These are phyloP conservation scores for Kodamaea leandrae DNA, from an alignment of 805 yeast genomes.

Conservation along the genomic window DNA sequence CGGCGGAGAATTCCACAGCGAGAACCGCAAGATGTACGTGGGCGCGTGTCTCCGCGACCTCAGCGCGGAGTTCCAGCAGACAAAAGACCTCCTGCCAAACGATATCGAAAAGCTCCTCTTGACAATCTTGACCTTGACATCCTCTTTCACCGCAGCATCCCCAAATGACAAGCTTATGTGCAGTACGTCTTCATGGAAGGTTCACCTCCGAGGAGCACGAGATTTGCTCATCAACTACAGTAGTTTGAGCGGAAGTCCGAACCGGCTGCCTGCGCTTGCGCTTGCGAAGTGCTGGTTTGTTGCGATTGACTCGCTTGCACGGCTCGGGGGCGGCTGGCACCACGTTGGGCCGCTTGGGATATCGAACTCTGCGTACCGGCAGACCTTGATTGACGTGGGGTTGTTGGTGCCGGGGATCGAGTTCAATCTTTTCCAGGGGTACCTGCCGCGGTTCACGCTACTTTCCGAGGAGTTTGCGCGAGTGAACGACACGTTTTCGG, in stretches of 20 bases:
- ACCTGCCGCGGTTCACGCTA: conserved; percentile 23
- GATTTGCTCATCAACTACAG: conserved; percentile 23
- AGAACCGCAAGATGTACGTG: conserved; percentile 19
- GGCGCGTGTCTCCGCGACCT: conserved; percentile 21
- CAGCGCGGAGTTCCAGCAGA: conserved; percentile 19
- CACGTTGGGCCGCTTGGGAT: not conserved
- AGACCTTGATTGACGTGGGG: conserved; percentile 28
- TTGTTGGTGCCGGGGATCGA: conserved; percentile 20
- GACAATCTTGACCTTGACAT: conserved; percentile 24
- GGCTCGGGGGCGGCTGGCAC: conserved; percentile 14
- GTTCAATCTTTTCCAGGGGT: conserved; percentile 37
- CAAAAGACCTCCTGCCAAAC: conserved; percentile 11
- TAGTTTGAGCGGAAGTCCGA: conserved; percentile 13
- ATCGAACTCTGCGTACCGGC: conserved; percentile 28
- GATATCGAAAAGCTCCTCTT: conserved; percentile 24
- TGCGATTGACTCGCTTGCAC: conserved; percentile 25
- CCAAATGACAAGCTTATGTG: conserved; percentile 8
- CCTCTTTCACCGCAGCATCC: conserved; percentile 22
- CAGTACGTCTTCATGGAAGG: conserved; percentile 21
- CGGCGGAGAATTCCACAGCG: conserved; percentile 20
- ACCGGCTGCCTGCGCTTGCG: conserved; percentile 17
- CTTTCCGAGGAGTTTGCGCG: conserved; percentile 24
- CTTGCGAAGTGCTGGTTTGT: conserved; percentile 28
- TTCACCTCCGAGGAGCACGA: conserved; percentile 25
- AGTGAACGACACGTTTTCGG: not conserved